These are phyloP conservation scores for Phanerochaete sordida DNA, from an alignment of 768 basidiomycete genomes.

Conservation along the genomic window DNA sequence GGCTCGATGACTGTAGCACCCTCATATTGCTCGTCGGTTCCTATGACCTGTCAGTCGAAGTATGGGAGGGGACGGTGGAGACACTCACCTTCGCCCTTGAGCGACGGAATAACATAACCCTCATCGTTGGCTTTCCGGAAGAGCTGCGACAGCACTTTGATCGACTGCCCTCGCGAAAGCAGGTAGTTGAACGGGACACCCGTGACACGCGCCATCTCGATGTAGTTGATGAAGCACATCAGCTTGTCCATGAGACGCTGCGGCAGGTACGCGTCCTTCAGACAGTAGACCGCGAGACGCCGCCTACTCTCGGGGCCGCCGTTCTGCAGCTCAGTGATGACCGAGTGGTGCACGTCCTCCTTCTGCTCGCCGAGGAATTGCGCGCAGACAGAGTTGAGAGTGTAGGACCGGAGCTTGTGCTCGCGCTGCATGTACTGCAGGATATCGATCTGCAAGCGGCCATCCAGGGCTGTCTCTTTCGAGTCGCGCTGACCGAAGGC, in stretches of 20 bases:
- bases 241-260: constrained; percentile 95
- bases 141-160: constrained; percentile 96
- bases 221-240: constrained; percentile 99
- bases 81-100: constrained; percentile 75
- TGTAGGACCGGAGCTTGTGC: constrained; percentile 95
- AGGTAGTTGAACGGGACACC: constrained; percentile 99
- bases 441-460: constrained; percentile 92
- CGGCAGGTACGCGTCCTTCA: constrained; percentile 99
- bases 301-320: constrained; percentile 91
- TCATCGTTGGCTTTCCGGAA: constrained; percentile 91
- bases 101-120: constrained; percentile 83
- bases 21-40: constrained; percentile 95
- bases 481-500: constrained; percentile 97
- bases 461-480: constrained; percentile 88
- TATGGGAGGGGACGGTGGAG: background rate
- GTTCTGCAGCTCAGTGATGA: constrained; percentile 97
- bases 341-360: constrained; percentile 97
- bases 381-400: constrained; percentile 96
- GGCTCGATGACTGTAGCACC: constrained; percentile 99
- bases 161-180: constrained; percentile 91
- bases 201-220: constrained; percentile 99
- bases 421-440: constrained; percentile 99
- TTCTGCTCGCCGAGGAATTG: constrained; percentile 99
- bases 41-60: constrained; percentile 32
- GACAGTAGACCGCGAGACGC: constrained; percentile 93